Base-by-base conservation (phyloP, 2,329 filamentous ascomycete species). In the Chrysosporium keratinophilum region DNA sequence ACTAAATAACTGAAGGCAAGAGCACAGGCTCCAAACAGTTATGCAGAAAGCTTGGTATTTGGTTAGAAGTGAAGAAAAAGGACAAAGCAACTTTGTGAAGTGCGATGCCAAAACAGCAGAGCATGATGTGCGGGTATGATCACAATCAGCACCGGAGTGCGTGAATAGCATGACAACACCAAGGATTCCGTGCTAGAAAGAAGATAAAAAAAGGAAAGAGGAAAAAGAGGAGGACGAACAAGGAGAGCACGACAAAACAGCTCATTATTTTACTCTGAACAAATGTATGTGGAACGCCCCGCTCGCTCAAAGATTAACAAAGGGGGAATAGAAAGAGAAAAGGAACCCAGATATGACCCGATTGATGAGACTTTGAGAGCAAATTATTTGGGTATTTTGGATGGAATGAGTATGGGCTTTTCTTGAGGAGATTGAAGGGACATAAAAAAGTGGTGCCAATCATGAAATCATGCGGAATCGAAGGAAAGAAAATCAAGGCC, bases 181-280 rank as follows among this genome's bases (percentile, higher is more conserved):
- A 39, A n/a, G n/a, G 19, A 3, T 31, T 19, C 34, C 28, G 20
- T 5, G 14, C 11, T 14, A n/a, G 19, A 23, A 33, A 42, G 23
- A 19, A 35, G 37, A 33, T 31, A 31, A 28, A 50, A 41, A 41
- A 10, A 31, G n/a, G 41, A 41, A 41, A 10, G 4, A 33, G 31
- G 1, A 10, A 17, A 37, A 33, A 11, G 5, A 35, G 17, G 17
- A 9, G 39, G n/a, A 28, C 6, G 15, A 34, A 34, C 28, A 28
- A 28, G 40, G 34, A 39, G 37, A 37, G 23, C 42, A 41, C 19
- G 39, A 19, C 12, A 52, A 17, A 39, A 28, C 6, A 31, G 37
- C 12, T 40, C 33, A 44, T 45, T 52, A 33, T 40, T 46, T 52
- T 52, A 52, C 50, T 52, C 50, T 39, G 50, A 41, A 52, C 50